Conservation (phyloP, 2,329 filamentous ascomycete species). For the Colletotrichum higginsianum region DNA sequence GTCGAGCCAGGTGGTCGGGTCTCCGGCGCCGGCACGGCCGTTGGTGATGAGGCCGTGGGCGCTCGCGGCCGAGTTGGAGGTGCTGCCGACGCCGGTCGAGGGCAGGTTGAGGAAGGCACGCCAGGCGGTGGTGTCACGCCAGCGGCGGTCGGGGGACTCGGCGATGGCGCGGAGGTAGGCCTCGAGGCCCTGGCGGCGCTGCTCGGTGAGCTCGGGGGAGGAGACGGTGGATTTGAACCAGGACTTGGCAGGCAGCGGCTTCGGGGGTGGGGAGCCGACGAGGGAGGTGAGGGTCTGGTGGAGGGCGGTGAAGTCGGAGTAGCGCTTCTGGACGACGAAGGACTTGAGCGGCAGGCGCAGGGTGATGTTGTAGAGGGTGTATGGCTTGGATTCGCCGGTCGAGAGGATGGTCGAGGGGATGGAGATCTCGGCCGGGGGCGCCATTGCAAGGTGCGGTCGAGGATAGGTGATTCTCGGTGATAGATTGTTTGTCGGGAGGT, state of each 20-base stretch:
- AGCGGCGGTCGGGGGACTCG: conserved; percentile 79
- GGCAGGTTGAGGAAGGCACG: conserved; percentile 81
- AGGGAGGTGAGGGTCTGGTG: conserved; percentile 73
- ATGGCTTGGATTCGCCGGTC: conserved; percentile 72
- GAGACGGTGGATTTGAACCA: conserved; percentile 83
- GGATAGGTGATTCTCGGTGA: neutral
- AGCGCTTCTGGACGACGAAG: conserved; percentile 84
- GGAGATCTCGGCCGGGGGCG: conserved; percentile 76
- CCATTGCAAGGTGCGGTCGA: conserved; percentile 59
- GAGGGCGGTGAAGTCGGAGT: conserved; percentile 82
- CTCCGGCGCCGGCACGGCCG: conserved; percentile 52
- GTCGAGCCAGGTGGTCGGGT: conserved; percentile 82
- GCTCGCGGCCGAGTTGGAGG: conserved; percentile 63
- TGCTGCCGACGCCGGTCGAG: conserved; percentile 56
- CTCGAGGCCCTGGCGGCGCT: conserved; percentile 78
- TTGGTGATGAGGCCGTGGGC: conserved; percentile 59
- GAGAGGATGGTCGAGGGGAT: conserved; percentile 76
- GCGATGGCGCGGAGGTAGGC: conserved; percentile 81
- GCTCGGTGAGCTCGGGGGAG: conserved; percentile 78
- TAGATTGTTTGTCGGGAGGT: conserved; percentile 3
- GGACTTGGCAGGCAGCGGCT: conserved; percentile 78
- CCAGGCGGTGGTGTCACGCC: conserved; percentile 82
- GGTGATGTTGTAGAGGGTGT: conserved; percentile 84
- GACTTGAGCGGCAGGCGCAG: conserved; percentile 83
- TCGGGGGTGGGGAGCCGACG: conserved; percentile 75